Evolutionary conservation across 495 filamentous ascomycete species (phyloP), one percentile per base, ranked within the genome.

Genomic region (Neurospora terricola): DNA sequence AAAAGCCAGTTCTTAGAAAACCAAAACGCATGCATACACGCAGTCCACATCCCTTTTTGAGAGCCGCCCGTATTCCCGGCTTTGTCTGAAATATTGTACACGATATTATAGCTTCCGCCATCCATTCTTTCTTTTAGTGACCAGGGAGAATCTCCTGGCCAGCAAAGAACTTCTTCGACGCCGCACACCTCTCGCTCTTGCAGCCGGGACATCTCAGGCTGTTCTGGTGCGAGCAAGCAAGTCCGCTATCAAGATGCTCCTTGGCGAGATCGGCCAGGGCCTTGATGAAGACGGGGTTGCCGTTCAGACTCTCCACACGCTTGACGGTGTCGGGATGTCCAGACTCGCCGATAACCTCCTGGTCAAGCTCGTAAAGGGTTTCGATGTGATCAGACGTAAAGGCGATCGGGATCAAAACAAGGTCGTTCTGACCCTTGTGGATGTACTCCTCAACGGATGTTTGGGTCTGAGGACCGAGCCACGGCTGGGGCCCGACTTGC

Each of bases 331-430:
- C 88, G 0, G 87, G 82, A 74, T 93, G 89, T 36, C 93, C 92
- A 5, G 91, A 92, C 77, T 97, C 94, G 39, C 93, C 91, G 78
- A 98, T 98, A 42, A 99, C 92, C 81, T 99, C 96, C 73, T 94
- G 86, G 78, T 99, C 96, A 69, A 99, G 85, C 84, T 99, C 96
- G 79, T 91, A 97, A 3, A 99, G 86, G 3, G 96, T 99, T 82
- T 99, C 96, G 76, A 99, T 99, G 78, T 99, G 96, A 77, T 99
- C 96, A 70, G 92, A 96, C 1, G 96, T 99, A 78, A 99, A 99
- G 11, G 96, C 96, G 73, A 99, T 96, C 2, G 96, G 96, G 73
- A 99, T 94, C 4, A 99, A 86, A 8, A 98, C 86, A 38, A 99
- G 84, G 78, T 99, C 93, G 38, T 91, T 95, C 79, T 97, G 91